These are phyloP conservation scores for Terfezia boudieri DNA, from an alignment of 495 filamentous ascomycete species.

Conservation along the genomic window DNA sequence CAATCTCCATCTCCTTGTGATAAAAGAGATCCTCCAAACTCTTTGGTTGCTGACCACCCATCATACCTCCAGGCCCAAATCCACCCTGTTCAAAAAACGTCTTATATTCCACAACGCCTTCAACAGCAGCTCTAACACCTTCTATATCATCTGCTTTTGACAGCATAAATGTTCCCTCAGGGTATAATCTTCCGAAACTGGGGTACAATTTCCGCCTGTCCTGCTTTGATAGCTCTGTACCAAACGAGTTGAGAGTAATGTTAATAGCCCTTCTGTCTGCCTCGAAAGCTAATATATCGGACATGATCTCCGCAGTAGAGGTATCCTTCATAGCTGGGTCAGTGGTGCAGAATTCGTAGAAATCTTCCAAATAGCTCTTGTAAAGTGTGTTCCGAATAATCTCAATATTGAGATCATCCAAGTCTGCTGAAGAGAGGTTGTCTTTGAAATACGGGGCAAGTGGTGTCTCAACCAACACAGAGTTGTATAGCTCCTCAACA, in stretches of 20 bases:
- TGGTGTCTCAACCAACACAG: constrained; percentile 86
- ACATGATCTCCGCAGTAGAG: constrained; percentile 83
- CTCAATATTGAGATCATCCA: constrained; percentile 98
- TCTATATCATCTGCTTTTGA: constrained; percentile 90
- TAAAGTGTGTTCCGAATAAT: constrained; percentile 97
- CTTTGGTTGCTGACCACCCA: constrained; percentile 54
- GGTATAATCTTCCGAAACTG: constrained; percentile 68
- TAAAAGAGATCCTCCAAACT: constrained; percentile 96
- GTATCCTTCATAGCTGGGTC: constrained; percentile 67
- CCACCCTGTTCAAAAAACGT: constrained; percentile 82
- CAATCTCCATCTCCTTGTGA: constrained; percentile 97
- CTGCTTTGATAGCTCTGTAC: constrained; percentile 81
- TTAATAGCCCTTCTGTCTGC: constrained; percentile 94
- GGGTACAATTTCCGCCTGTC: constrained; percentile 95
- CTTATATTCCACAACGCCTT: constrained; percentile 80
- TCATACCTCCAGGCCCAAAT: constrained; percentile 43
- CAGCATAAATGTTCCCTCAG: constrained; percentile 85
- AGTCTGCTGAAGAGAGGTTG: constrained; percentile 77
- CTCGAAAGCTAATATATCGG: constrained; percentile 86
- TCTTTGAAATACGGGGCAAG: constrained; percentile 93
- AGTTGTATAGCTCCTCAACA: constrained; percentile 97
- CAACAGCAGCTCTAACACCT: constrained; percentile 75
- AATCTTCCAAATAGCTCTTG: constrained; percentile 98
- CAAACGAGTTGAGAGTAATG: constrained; percentile 97
- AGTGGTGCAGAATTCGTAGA: constrained; percentile 73